These are phyloP conservation scores for Fusarium torreyae DNA, from an alignment of 2,329 filamentous ascomycete genomes.

Conservation along the genomic window DNA sequence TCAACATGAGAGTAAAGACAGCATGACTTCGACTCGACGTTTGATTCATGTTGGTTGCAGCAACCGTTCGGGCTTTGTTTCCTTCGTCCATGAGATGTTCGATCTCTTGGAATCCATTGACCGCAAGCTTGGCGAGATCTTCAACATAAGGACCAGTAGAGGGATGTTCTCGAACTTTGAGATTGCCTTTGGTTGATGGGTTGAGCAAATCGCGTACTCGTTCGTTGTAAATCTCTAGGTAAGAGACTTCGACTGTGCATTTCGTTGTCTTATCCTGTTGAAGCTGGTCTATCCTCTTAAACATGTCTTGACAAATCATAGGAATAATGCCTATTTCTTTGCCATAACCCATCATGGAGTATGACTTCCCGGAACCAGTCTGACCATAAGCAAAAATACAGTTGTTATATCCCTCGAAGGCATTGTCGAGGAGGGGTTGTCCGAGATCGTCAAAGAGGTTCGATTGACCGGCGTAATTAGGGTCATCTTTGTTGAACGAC, in stretches of 20 bases:
- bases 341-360: constrained; percentile 99
- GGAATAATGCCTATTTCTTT: constrained; percentile 96
- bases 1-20: constrained; percentile 96
- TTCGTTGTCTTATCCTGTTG: constrained; percentile 81
- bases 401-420: constrained; percentile 98
- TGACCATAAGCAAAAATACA: constrained; percentile 99
- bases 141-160: constrained; percentile 98
- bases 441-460: constrained; percentile 91
- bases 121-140: constrained; percentile 94
- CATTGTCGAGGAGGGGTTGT: constrained; percentile 93
- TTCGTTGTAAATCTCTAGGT: constrained; percentile 99
- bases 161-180: constrained; percentile 97
- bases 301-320: constrained; percentile 98
- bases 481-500: constrained; percentile 89
- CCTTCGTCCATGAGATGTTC: constrained; percentile 99
- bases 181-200: constrained; percentile 93
- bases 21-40: constrained; percentile 98
- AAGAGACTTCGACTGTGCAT: constrained; percentile 97
- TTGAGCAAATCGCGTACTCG: constrained; percentile 95
- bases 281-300: constrained; percentile 82
- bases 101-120: constrained; percentile 94
- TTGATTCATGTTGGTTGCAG: constrained; percentile 99
- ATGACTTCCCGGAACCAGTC: constrained; percentile 98
- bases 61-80: constrained; percentile 98
- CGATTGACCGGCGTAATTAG: constrained; percentile 90